Evolutionary conservation across 2,329 filamentous ascomycete species (phyloP), one percentile per base, ranked within the genome.

Genomic region (Didymella glomerata): DNA sequence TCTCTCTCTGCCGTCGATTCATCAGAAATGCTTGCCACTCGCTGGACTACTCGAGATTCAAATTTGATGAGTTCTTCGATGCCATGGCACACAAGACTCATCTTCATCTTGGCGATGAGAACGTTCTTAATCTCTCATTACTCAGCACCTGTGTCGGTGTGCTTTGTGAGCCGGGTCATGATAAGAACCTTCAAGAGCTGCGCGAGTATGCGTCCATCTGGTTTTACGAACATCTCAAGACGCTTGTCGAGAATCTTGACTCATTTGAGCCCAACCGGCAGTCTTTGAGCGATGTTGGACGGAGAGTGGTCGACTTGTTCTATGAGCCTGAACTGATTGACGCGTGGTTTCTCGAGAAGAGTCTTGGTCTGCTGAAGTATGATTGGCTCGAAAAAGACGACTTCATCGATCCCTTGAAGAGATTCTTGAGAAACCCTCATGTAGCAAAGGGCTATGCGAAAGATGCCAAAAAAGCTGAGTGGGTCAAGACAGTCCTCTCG

Each of bases 41-140:
- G 7, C 18, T 47, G 0, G 58, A 64, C 41, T 66, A 60, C 40
- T 38, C 18, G 20, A 62, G 58, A 7, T 64, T 64, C 16, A 46
- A 48, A 9, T 64, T 66, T 5, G 61, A 64, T 8, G 28, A 54
- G 5, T 64, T 60, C 36, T 66, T 66, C 30, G 13, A 61, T 4
- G 38, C 50, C 14, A 46, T 65, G 52, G 52, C n/a, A 32, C 55
- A 60, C 20, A 61, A 61, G 45, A 20, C 47, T 4, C 55, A 58
- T 0, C 18, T 65, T 14, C 54, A 54, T 13, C 44, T 66, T 0
- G 32, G 20, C 11, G 32, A 46, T 14, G 24, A 45, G 7, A n/a
- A 51, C 11, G 4, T n/a, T 4, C 24, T 50, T 1, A 50, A 50
- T 30, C 8, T 56, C 10, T n/a, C 47, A 16, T 16, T 50, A 11